Evolutionary conservation across 768 basidiomycete genomes (phyloP).

Genomic region (Pleurotus giganteus): DNA sequence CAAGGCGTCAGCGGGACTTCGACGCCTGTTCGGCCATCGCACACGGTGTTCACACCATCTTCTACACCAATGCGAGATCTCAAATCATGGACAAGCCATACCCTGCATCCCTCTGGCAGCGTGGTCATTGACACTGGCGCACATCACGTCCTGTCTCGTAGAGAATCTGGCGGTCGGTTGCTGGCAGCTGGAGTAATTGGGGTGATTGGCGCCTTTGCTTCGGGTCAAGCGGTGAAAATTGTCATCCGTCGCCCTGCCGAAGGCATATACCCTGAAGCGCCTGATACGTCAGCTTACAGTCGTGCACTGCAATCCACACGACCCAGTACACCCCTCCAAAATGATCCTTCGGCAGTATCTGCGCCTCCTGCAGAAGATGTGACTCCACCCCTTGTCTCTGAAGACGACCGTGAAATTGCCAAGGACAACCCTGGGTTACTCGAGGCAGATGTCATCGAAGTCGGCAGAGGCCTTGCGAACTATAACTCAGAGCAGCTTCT

Average conservation of each 20-base stretch:
- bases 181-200: slow-evolving; percentile 90
- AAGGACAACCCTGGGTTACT: slow-evolving; percentile 32
- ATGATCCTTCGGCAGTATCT: slow-evolving; percentile 31
- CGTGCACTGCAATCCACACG: slow-evolving; percentile 41
- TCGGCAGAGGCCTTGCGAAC: slow-evolving; percentile 92
- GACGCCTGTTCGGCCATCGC: slow-evolving; percentile 55
- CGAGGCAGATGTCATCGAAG: slow-evolving; percentile 77
- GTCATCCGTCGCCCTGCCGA: slow-evolving; percentile 47
- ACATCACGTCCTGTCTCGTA: slow-evolving; percentile 76
- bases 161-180: slow-evolving; percentile 86
- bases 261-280: slow-evolving; percentile 21
- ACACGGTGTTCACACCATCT: slow-evolving; percentile 86
- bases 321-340: slow-evolving; percentile 53
- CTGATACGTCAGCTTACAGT: slow-evolving; percentile 33
- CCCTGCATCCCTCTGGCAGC: slow-evolving; percentile 83
- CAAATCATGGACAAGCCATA: slow-evolving; percentile 97
- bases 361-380: slow-evolving; percentile 29
- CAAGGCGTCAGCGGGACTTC: slow-evolving; percentile 15
- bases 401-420: slow-evolving; percentile 27
- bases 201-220: slow-evolving; percentile 87
- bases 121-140: slow-evolving; percentile 91
- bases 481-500: slow-evolving; percentile 94
- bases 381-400: slow-evolving; percentile 21
- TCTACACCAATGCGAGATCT: slow-evolving; percentile 74
- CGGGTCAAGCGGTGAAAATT: slow-evolving; percentile 91